Percentiles rank a stretch among this genome's conserved stretches.
Conservation (phyloP, 2,329 filamentous ascomycete genomes). For the Colletotrichum euphorbiae region DNA sequence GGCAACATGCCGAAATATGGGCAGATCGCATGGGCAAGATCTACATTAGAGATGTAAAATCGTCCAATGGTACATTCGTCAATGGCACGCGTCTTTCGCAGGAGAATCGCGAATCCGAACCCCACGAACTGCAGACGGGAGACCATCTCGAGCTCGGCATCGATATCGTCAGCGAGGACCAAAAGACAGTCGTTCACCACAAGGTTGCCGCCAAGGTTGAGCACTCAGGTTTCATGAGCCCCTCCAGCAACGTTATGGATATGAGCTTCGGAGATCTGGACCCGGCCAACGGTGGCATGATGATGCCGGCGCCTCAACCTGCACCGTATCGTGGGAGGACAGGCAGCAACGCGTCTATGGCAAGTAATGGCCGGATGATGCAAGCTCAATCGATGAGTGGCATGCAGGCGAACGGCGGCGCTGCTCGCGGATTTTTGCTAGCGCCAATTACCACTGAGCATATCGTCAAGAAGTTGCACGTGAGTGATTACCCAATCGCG, state of each 20-base stretch:
- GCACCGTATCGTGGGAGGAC: constrained; percentile 78
- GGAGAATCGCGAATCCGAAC: constrained; percentile 96
- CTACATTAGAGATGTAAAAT: constrained; percentile 97
- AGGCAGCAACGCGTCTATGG: constrained; percentile 73
- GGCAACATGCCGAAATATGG: constrained; percentile 97
- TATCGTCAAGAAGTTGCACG: constrained; percentile 87
- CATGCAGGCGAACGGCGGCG: constrained; percentile 69
- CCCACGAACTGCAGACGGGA: constrained; percentile 89
- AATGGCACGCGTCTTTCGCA: constrained; percentile 90
- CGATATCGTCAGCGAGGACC: constrained; percentile 98
- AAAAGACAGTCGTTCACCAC: constrained; percentile 98
- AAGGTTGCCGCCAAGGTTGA: constrained; percentile 98
- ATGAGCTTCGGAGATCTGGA: constrained; percentile 95
- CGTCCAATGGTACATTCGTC: constrained; percentile 98
- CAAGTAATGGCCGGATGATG: constrained; percentile 71
- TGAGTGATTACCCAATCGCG: constrained; percentile 58
- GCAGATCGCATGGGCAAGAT: constrained; percentile 88
- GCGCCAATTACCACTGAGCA: constrained; percentile 93
- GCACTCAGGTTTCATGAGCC: constrained; percentile 85
- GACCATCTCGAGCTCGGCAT: constrained; percentile 96
- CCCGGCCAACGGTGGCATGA: constrained; percentile 78
- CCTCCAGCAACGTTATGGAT: constrained; percentile 82
- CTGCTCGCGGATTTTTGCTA: constrained; percentile 74
- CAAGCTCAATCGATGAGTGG: constrained; percentile 62
- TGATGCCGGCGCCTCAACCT: constrained; percentile 75